Conservation (phyloP, 2,329 filamentous ascomycete genomes). For the Penicillium paneum region DNA sequence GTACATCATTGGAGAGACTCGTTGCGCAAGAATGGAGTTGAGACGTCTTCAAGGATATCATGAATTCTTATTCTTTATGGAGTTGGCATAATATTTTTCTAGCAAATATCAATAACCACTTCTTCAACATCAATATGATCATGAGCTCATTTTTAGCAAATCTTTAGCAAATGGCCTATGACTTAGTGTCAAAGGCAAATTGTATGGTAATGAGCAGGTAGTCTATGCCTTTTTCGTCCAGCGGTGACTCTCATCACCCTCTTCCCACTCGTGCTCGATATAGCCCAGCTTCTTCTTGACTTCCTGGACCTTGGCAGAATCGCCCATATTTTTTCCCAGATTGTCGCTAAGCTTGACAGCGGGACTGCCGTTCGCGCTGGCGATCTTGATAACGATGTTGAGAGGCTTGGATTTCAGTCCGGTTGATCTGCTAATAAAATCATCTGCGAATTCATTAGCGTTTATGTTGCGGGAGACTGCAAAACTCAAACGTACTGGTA, state of each 20-base stretch:
- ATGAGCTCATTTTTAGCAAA: not conserved
- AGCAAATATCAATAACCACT: not conserved
- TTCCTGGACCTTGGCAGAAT: constrained; percentile 70
- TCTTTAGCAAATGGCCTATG: not conserved
- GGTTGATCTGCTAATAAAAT: constrained; percentile 71
- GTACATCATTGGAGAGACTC: not conserved
- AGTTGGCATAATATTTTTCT: not conserved
- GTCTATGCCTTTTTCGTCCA: constrained; percentile 57
- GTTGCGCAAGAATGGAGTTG: not conserved
- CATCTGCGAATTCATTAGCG: constrained; percentile 53
- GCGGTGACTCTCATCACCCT: constrained; percentile 76
- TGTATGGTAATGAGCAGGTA: no score
- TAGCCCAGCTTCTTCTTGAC: constrained; percentile 88
- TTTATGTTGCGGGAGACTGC: not conserved
- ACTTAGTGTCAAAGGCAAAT: not conserved
- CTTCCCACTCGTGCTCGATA: constrained; percentile 76
- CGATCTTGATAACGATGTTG: constrained; percentile 98
- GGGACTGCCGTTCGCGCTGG: constrained; percentile 72
- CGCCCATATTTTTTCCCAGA: constrained; percentile 88
- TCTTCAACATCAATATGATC: not conserved
- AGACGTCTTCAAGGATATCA: not conserved
- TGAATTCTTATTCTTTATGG: constrained; percentile 6
- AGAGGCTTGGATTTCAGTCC: constrained; percentile 82
- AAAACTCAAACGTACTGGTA: constrained; percentile 58
- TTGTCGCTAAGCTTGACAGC: constrained; percentile 95